Conservation (phyloP, 768 basidiomycete genomes). For the Hydnomerulius pinastri region DNA sequence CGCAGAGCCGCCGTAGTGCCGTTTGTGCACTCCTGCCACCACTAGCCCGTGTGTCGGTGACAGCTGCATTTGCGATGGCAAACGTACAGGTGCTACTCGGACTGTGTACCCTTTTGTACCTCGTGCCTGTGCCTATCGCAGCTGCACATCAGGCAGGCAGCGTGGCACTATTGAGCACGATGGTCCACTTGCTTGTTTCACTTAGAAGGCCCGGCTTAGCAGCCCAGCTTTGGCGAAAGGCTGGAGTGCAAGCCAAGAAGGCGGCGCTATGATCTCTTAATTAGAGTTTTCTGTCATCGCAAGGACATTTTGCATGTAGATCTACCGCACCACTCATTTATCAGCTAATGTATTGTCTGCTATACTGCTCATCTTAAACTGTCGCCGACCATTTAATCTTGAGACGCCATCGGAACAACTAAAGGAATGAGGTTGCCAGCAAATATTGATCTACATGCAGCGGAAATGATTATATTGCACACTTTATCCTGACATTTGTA, state of each 20-base stretch:
- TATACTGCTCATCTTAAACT: not conserved
- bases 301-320: slow-evolving; percentile 13
- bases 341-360: slow-evolving; percentile 8
- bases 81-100: slow-evolving; percentile 82
- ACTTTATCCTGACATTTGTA: slow-evolving; percentile 77
- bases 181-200: slow-evolving; percentile 74
- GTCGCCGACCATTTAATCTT: too few species aligned
- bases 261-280: slow-evolving; percentile 3
- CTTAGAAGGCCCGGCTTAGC: slow-evolving; percentile 69
- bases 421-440: too few species aligned
- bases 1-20: slow-evolving; percentile 53
- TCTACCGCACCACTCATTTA: slow-evolving; percentile 26
- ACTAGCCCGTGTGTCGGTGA: slow-evolving; percentile 50
- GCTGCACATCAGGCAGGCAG: slow-evolving; percentile 96
- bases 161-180: slow-evolving; percentile 79
- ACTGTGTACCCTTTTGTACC: slow-evolving; percentile 82
- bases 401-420: too few species aligned
- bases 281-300: slow-evolving; percentile 1
- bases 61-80: slow-evolving; percentile 72
- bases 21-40: slow-evolving; percentile 58
- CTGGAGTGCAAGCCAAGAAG: slow-evolving; percentile 22
- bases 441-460: slow-evolving; percentile 9
- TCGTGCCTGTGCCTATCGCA: slow-evolving; percentile 91
- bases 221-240: slow-evolving; percentile 60
- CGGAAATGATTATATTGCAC: slow-evolving; percentile 16